Conservation (phyloP, 1,284 basidiomycete genomes). For the Meira nashicola region DNA sequence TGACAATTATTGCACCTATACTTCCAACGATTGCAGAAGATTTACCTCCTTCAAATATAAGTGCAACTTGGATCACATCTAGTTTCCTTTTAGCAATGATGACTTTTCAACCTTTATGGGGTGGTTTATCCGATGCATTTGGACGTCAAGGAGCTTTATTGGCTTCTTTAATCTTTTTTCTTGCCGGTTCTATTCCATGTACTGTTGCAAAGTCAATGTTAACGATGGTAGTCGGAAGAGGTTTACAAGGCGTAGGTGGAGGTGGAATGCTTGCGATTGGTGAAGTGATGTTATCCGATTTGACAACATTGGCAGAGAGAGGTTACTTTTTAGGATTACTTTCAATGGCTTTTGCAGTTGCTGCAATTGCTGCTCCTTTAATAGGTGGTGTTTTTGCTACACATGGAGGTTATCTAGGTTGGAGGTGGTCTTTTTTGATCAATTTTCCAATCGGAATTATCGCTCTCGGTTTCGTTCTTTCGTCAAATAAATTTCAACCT, state of each 20-base stretch:
- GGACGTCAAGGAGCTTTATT: slow-evolving; percentile 22
- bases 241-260: slow-evolving; percentile 55
- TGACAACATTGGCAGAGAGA: slow-evolving; percentile 56
- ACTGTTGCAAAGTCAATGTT: slow-evolving; percentile 22
- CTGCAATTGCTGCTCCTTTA: slow-evolving; percentile 50
- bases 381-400: slow-evolving; percentile 54
- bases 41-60: slow-evolving; percentile 21
- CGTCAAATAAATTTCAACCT: slow-evolving; percentile 44
- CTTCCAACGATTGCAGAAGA: slow-evolving; percentile 30
- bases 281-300: slow-evolving; percentile 55
- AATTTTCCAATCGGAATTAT: neutral
- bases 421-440: neutral
- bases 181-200: slow-evolving; percentile 28
- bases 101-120: slow-evolving; percentile 29
- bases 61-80: slow-evolving; percentile 31
- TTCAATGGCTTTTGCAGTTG: slow-evolving; percentile 38
- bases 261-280: slow-evolving; percentile 56
- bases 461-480: slow-evolving; percentile 16
- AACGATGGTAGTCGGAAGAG: slow-evolving; percentile 27
- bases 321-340: slow-evolving; percentile 52
- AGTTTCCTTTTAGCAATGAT: slow-evolving; percentile 30
- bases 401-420: slow-evolving; percentile 8
- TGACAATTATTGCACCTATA: slow-evolving; percentile 33
- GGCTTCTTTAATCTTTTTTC: slow-evolving; percentile 25
- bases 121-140: slow-evolving; percentile 28